Percentiles rank a stretch among this genome's conserved stretches.
These are phyloP conservation scores for Suhomyces anneliseae DNA, from an alignment of 1,139 yeast genomes.

Conservation along the genomic window DNA sequence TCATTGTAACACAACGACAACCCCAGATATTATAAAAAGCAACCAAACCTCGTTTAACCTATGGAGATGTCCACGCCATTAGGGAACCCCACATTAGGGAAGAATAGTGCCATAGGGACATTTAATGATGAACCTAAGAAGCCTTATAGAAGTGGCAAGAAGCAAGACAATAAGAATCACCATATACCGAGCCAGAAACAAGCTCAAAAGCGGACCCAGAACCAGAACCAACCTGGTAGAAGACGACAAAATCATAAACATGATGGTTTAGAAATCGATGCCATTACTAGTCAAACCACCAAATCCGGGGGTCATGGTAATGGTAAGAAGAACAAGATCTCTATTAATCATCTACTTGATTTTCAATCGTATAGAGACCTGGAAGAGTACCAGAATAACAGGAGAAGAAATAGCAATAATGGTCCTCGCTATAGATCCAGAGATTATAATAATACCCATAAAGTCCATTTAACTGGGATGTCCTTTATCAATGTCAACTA, in stretches of 20 bases:
- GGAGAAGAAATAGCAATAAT: conserved; percentile 14
- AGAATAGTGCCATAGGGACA: not conserved
- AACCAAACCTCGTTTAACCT: not conserved
- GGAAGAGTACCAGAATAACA: conserved; percentile 40
- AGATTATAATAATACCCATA: conserved; percentile 11
- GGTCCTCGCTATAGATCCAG: conserved; percentile 3
- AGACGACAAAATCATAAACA: conserved; percentile 2
- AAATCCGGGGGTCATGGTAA: conserved; percentile 9
- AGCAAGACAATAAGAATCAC: not conserved
- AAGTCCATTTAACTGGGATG: conserved; percentile 60
- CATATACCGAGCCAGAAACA: conserved; percentile 5
- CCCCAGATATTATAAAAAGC: not conserved
- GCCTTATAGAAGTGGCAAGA: not conserved
- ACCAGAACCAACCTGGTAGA: conserved; percentile 1
- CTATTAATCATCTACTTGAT: conserved; percentile 64
- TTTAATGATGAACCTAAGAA: not conserved
- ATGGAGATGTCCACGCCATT: not conserved
- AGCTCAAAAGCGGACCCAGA: conserved; percentile 4
- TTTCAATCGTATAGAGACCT: conserved; percentile 55
- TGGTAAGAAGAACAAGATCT: conserved; percentile 54
- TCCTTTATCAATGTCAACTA: conserved; percentile 82
- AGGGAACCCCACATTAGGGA: not conserved
- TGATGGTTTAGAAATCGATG: not conserved
- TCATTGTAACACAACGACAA: not conserved
- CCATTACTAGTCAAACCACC: not conserved